Base-by-base conservation (phyloP, 2,329 filamentous ascomycete genomes). In the Aspergillus vadensis region DNA sequence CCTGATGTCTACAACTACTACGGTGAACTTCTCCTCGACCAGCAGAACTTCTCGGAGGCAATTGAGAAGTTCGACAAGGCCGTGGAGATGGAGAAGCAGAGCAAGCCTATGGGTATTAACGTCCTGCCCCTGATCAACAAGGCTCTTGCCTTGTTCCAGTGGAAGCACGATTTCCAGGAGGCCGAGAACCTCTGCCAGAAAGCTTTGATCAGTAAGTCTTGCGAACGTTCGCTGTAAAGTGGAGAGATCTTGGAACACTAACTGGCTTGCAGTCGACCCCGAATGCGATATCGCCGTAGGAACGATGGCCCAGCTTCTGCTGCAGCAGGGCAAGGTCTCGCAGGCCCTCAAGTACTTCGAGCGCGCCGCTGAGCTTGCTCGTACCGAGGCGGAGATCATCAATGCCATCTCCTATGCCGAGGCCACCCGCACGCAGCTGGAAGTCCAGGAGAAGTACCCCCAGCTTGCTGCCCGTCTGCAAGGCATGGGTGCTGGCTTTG, bases 1-100 rank as follows among this genome's bases (percentile, higher is more conserved):
- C 93, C 94, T 5, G 95, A 99, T 74, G 95, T 98, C 43, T 99
- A 98, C 85, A 99, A 99, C 85, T 99, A 99, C 86, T 98, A 97
- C 73, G 95, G 95, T 72, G 95, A 99, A 82, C 85, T 99, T 59
- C 85, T 99, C 60, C 88, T 99, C 57, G 95, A 99, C 82, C 95
- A 98, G 82, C 89, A 92, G 79, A 97, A 97, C 79, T 98, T 89
- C 80, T 84, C 91, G 61, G 94, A 99, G 76, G 95, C 95, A 25
- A 92, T 99, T 65, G 91, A 97, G 81, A 97, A 97, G 81, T 99
- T 99, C 72, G 95, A 99, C 77, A 95, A 89, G 25, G 95, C 95
- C n/a, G 93, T 98, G 67, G 93, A 98, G 75, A 94, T 98, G 89
- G 95, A 99, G 85, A 96, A 95, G 83, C 88, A 91, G 78, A 89